These are phyloP conservation scores for Microcyclospora pomicola DNA, from an alignment of 2,329 filamentous ascomycete genomes.

Conservation along the genomic window DNA sequence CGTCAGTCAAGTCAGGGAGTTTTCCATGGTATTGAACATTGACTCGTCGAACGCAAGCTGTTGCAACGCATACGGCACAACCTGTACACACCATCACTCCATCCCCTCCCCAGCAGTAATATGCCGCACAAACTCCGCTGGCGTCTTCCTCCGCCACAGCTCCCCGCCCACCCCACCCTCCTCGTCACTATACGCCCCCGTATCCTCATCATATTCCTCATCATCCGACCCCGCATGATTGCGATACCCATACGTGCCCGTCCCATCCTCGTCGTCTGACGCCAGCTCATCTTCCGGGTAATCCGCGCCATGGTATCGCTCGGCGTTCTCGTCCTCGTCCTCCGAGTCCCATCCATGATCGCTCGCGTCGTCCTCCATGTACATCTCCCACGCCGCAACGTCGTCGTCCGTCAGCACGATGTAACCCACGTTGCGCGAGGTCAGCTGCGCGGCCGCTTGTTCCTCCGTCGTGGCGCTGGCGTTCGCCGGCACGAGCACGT, in stretches of 20 bases:
- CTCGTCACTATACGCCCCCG: constrained; percentile 17
- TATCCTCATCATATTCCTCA: constrained; percentile 25
- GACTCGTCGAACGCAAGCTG: neutral
- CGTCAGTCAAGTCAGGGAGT: constrained; percentile 1
- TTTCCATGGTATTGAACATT: constrained; percentile 1
- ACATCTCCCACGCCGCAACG: constrained; percentile 43
- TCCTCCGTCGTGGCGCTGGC: constrained; percentile 11
- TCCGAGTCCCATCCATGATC: constrained; percentile 43
- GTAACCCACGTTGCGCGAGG: constrained; percentile 27
- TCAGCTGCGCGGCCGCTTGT: constrained; percentile 15
- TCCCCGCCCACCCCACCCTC: constrained; percentile 13
- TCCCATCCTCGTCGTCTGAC: constrained; percentile 51
- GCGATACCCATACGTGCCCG: constrained; percentile 29
- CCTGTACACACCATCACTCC: too few relatives aligned
- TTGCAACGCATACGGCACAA: too few relatives aligned
- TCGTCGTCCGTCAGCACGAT: constrained; percentile 38
- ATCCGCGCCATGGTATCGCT: constrained; percentile 66
- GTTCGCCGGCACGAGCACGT: constrained; percentile 33
- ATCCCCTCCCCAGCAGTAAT: constrained; percentile 4
- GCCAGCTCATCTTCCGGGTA: constrained; percentile 70
- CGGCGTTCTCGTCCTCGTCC: constrained; percentile 53
- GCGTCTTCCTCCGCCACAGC: constrained; percentile 16
- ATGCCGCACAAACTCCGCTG: constrained; percentile 12
- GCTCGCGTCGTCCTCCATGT: constrained; percentile 39
- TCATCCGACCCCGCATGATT: constrained; percentile 24